phyloP scores from a whole-genome alignment of 805 yeast genomes.

The Groenewaldozyma tartarivorans region DNA sequence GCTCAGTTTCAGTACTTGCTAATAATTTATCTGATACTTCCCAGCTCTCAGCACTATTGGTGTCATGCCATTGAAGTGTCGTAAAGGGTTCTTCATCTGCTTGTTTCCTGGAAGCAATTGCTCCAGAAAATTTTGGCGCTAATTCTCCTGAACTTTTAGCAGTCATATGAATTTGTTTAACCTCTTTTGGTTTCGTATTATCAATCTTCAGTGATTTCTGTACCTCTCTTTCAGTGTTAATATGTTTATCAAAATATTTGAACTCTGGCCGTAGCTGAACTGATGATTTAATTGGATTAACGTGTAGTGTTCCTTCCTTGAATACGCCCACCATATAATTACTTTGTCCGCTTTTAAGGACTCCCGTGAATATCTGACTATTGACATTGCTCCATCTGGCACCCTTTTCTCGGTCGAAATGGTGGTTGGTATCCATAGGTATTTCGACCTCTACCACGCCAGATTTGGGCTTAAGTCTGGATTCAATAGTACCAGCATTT shows the following conservation, averaged over 20 bases:
- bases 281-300: constrained; percentile 56
- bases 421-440: constrained; percentile 59
- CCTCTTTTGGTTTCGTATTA: constrained; percentile 32
- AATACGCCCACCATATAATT: constrained; percentile 32
- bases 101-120: constrained; percentile 50
- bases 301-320: constrained; percentile 42
- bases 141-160: constrained; percentile 54
- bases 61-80: constrained; percentile 38
- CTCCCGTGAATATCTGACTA: constrained; percentile 63
- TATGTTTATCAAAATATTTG: constrained; percentile 60
- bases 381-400: constrained; percentile 55
- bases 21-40: constrained; percentile 21
- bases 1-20: constrained; percentile 10
- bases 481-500: constrained; percentile 32
- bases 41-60: constrained; percentile 27
- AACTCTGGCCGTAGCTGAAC: constrained; percentile 78
- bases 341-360: constrained; percentile 32
- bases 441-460: constrained; percentile 64
- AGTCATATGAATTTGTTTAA: constrained; percentile 67
- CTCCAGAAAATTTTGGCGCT: constrained; percentile 59
- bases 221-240: constrained; percentile 31
- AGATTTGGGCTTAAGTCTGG: constrained; percentile 52
- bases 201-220: constrained; percentile 32
- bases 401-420: constrained; percentile 56
- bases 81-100: constrained; percentile 51